A percentile compares a stretch with the other conserved stretches of the same genome.
Evolutionary conservation across 2,329 filamentous ascomycete species (phyloP).

Genomic region (Verticillium alfalfae): DNA sequence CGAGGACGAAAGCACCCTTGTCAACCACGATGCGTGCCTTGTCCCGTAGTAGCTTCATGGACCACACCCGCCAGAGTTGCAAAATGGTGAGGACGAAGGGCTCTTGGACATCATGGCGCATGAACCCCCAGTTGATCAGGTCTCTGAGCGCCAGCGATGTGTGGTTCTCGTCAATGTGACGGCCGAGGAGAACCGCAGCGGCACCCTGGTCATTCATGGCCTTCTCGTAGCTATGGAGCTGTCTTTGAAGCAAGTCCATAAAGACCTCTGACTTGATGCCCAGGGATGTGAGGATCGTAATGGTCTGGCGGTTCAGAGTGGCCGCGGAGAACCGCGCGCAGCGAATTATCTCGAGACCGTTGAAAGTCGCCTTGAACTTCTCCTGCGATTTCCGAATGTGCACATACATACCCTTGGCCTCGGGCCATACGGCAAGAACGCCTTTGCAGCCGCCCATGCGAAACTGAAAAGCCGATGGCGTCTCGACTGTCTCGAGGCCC

Average conservation of each 20-base stretch:
- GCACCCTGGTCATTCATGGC: slow-evolving; percentile 62
- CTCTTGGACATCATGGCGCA: slow-evolving; percentile 53
- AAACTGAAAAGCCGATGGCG: slow-evolving; percentile 85
- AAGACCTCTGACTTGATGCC: slow-evolving; percentile 68
- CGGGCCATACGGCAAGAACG: slow-evolving; percentile 70
- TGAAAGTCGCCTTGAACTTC: slow-evolving; percentile 72
- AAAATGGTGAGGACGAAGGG: slow-evolving; percentile 79
- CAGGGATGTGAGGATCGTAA: slow-evolving; percentile 74
- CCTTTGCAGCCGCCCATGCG: slow-evolving; percentile 91
- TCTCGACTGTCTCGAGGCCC: slow-evolving; percentile 46
- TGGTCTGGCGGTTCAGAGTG: slow-evolving; percentile 84
- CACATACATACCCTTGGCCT: slow-evolving; percentile 61
- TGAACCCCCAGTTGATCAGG: slow-evolving; percentile 78
- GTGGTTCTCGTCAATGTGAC: slow-evolving; percentile 80
- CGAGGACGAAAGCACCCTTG: slow-evolving; percentile 80
- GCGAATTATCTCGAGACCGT: slow-evolving; percentile 78
- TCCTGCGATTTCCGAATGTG: slow-evolving; percentile 79
- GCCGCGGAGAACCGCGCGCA: slow-evolving; percentile 72
- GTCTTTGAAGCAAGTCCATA: slow-evolving; percentile 56
- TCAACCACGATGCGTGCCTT: slow-evolving; percentile 82
- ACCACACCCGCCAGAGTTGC: slow-evolving; percentile 82
- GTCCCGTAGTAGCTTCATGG: slow-evolving; percentile 83
- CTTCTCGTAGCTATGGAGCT: slow-evolving; percentile 62
- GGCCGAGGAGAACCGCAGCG: slow-evolving; percentile 64
- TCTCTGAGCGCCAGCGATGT: slow-evolving; percentile 68